Evolutionary conservation across 352 stramenopile species (phyloP), one percentile per base, ranked within the genome.

Genomic region (Phytophthora pinifolia): DNA sequence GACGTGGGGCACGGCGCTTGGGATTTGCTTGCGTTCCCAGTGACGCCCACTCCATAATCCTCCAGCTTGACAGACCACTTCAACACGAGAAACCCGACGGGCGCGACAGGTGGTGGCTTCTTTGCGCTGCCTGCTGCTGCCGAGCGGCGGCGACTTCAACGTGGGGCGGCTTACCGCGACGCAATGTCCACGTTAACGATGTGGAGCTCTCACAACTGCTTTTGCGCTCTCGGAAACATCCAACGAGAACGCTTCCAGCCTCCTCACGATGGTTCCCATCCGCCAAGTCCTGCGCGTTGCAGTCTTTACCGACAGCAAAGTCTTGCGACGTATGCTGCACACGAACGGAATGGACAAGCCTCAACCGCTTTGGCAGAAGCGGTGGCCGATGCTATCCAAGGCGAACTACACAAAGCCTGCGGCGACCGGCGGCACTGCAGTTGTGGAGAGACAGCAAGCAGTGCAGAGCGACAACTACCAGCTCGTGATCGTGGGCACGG

Each of bases 401-500:
- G 59, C 53, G n/a, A 67, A 10, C 33, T 67, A 59, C 46, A 48
- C 59, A 30, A 63, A 39, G 20, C 29, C 43, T 0, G 22, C 25
- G 37, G 41, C 6, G 20, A 29, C 13, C 13, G 32, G 29, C 1
- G 17, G 17, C 12, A 8, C 17, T 9, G 9, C 27, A 31, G 8
- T 13, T 10, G 20, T 25, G 14, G 22, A 55, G 12, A 34, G 18
- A 20, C 50, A 65, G 13, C 36, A 62, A 52, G 39, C 52, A 13
- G 38, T 54, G n/a, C 25, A 51, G 13, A 70, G 44, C 18, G 62
- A 72, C 39, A 86, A 89, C 61, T 89, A 86, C 62, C 72, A 89
- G 61, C 64, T 90, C 37, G 73, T 88, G 46, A 88, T 90, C 54
- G 69, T 90, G 4, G 80, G 80, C 49, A 87, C 80, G 5, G 77